These are phyloP conservation scores for Dendrothele bispora DNA, from an alignment of 768 basidiomycete species.

Conservation along the genomic window DNA sequence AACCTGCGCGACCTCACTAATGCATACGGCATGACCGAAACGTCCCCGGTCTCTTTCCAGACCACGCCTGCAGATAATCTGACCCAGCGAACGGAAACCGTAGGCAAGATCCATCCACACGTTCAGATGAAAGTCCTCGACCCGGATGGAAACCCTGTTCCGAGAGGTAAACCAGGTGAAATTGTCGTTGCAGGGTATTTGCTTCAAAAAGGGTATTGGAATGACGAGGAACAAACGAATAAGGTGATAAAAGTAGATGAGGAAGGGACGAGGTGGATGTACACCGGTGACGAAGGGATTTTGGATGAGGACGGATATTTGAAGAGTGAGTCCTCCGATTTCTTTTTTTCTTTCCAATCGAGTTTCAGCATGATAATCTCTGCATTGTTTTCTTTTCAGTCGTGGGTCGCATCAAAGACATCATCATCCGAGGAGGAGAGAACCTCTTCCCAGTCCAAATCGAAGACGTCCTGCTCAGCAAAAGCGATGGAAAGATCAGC, in stretches of 20 bases:
- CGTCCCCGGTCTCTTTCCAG: conserved; percentile 86
- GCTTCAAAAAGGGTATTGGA: conserved; percentile 87
- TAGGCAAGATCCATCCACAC: conserved; percentile 75
- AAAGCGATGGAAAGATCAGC: conserved; percentile 51
- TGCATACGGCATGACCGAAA: conserved; percentile 88
- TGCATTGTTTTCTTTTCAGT: neutral
- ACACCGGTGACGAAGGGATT: conserved; percentile 79
- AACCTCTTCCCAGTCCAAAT: conserved; percentile 86
- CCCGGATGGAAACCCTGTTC: conserved; percentile 56
- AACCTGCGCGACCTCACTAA: conserved; percentile 72
- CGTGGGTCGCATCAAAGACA: conserved; percentile 47
- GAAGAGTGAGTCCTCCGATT: conserved; percentile 45
- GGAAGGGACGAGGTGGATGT: conserved; percentile 67
- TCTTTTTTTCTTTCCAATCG: neutral
- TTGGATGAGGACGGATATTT: conserved; percentile 84
- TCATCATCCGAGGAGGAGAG: conserved; percentile 88
- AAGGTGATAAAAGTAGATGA: conserved; percentile 52
- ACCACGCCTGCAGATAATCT: conserved; percentile 68
- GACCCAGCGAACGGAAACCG: conserved; percentile 77
- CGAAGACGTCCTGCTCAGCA: conserved; percentile 64
- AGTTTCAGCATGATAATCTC: neutral
- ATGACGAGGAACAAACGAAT: conserved; percentile 65
- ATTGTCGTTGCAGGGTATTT: conserved; percentile 74
- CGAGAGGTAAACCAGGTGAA: conserved; percentile 75
- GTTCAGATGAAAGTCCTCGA: conserved; percentile 75